Percentiles rank a stretch among this genome's conserved stretches.
Evolutionary conservation across 78 protist species (phyloP).

Genomic region (Cavenderia fasciculata): DNA sequence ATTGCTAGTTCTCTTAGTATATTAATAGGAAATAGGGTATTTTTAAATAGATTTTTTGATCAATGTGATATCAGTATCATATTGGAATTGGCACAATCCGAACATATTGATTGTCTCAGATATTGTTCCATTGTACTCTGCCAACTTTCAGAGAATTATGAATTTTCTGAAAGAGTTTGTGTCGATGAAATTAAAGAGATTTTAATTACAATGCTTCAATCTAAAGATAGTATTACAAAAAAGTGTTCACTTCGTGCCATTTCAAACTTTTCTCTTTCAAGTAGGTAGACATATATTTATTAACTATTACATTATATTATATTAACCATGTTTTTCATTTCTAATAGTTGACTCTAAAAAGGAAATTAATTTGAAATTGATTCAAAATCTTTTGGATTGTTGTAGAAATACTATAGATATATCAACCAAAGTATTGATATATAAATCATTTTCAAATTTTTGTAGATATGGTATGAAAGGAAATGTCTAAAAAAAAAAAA

Average conservation of each 20-base stretch:
- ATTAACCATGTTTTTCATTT: not conserved
- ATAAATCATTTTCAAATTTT: conserved; percentile 67
- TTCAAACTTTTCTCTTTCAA: conserved; percentile 36
- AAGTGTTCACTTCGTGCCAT: conserved; percentile 44
- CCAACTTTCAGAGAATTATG: conserved; percentile 34
- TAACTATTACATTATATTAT: not conserved
- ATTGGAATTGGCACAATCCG: conserved; percentile 4
- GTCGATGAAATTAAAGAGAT: conserved; percentile 33
- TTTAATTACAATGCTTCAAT: conserved; percentile 16
- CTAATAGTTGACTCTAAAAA: conserved; percentile 59
- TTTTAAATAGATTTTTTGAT: conserved; percentile 31
- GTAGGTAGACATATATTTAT: conserved; percentile 44
- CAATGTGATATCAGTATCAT: conserved; percentile 28
- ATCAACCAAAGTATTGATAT: conserved; percentile 33
- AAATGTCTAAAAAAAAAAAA: not conserved
- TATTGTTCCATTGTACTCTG: conserved; percentile 59
- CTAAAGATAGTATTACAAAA: conserved; percentile 43
- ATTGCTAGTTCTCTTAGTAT: conserved; percentile 34
- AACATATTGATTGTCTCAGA: conserved; percentile 44
- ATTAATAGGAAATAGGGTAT: conserved; percentile 19
- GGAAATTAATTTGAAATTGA: conserved; percentile 47
- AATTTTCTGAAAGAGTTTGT: not conserved
- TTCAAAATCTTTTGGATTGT: conserved; percentile 28
- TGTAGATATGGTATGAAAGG: conserved; percentile 35
- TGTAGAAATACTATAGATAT: conserved; percentile 19